Base-by-base conservation (phyloP, 805 yeast species). In the Myxozyma neotropica region DNA sequence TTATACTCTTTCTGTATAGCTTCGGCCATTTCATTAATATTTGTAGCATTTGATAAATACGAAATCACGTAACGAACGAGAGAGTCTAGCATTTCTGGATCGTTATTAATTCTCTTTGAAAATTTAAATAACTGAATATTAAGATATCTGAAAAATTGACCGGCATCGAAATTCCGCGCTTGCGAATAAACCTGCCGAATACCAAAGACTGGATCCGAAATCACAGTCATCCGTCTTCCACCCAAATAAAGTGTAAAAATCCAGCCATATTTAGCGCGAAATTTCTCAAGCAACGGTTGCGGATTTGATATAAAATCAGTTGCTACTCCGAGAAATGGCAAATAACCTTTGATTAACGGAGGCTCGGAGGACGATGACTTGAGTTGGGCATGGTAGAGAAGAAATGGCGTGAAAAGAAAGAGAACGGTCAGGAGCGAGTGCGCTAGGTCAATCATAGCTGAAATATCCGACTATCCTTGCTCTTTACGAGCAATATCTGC, bases 201-300 rank as follows among this genome's bases (percentile, higher is more conserved):
- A 4, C 66, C 66, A 8, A 33, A n/a, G 23, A 52, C 45, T 2
- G 64, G 66, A 23, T 62, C 66, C 4, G 56, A 52, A n/a, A 62
- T 42, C 13, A 62, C 5, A 15, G 55, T 47, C 59, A 62, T 53
- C 13, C 40, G 17, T n/a, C 53, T 53, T 3, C 66, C 66, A 15
- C 57, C 66, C 3, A 57, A 24, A 31, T 52, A 51, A 17, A 62
- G 23, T 8, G 60, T 44, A 49, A 33, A 63, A 17, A 62, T 45
- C 50, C 53, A 55, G 12, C 66, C 65, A 13, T 46, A 38, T 35
- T 51, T 50, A 31, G 39, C 26, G 4, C 63, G 47, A 7, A 47
- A n/a, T 15, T 21, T 21, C 21, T 42, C 38, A 6, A 62, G 48
- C 21, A 61, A 33, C 8, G 45, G n/a, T 19, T 42, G 38, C 12